Percentiles rank a stretch among this genome's conserved stretches.
These are phyloP conservation scores for Xanthoconium stramineum DNA, from an alignment of 768 basidiomycete genomes.

Conservation along the genomic window DNA sequence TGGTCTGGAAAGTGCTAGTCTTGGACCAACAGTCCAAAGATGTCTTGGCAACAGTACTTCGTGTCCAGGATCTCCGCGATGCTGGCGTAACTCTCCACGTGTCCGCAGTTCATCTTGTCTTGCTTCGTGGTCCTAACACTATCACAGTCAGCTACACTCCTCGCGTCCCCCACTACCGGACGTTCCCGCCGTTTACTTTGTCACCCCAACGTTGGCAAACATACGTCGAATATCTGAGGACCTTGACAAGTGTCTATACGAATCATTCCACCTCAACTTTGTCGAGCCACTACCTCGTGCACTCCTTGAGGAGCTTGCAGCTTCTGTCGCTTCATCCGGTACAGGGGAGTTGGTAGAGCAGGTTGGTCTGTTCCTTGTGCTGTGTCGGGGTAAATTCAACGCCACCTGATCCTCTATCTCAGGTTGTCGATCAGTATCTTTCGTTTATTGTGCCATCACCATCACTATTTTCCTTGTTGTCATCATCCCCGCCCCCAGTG, in stretches of 20 bases:
- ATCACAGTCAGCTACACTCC: constrained; percentile 81
- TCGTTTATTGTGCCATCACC: constrained; percentile 94
- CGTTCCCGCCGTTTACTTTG: constrained; percentile 96
- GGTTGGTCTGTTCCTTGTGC: constrained; percentile 36
- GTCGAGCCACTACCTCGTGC: constrained; percentile 87
- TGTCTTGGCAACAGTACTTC: constrained; percentile 88
- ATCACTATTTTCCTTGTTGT: constrained; percentile 86
- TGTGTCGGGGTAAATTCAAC: background rate
- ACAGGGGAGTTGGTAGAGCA: constrained; percentile 80
- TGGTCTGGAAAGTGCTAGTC: constrained; percentile 95
- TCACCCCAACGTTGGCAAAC: constrained; percentile 84
- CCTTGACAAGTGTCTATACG: constrained; percentile 84
- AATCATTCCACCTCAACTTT: constrained; percentile 93
- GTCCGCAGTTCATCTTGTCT: constrained; percentile 46
- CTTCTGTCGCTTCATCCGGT: constrained; percentile 78
- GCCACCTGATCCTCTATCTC: constrained; percentile 5
- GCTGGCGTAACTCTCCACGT: constrained; percentile 97
- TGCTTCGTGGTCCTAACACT: constrained; percentile 1
- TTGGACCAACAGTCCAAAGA: constrained; percentile 96
- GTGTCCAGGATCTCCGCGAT: constrained; percentile 95
- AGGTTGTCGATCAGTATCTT: constrained; percentile 96
- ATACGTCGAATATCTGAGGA: constrained; percentile 91
- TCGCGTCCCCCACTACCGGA: constrained; percentile 86
- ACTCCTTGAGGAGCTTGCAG: constrained; percentile 90
- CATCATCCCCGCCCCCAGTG: constrained; percentile 45